These are phyloP conservation scores for Ogataea naganishii DNA, from an alignment of 805 yeast genomes.

Conservation along the genomic window DNA sequence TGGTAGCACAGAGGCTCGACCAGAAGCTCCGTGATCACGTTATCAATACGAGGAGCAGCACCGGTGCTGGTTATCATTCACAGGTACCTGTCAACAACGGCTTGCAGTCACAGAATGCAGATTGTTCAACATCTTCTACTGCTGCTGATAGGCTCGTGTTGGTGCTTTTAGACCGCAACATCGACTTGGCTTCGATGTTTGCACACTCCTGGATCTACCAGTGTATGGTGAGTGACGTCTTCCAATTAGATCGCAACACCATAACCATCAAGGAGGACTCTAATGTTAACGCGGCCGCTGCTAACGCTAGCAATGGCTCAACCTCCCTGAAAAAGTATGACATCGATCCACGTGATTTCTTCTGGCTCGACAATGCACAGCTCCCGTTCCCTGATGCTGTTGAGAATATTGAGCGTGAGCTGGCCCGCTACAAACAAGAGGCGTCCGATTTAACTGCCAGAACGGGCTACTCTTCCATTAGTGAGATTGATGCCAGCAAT, in stretches of 20 bases:
- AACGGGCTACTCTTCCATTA: conserved; percentile 64
- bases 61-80: conserved; percentile 4
- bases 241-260: conserved; percentile 73
- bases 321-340: conserved; percentile 58
- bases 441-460: conserved; percentile 78
- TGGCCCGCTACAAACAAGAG: conserved; percentile 73
- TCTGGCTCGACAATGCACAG: conserved; percentile 79
- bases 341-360: conserved; percentile 87
- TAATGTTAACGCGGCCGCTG: too few species aligned
- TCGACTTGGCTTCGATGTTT: conserved; percentile 90
- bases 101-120: too few species aligned
- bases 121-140: too few species aligned
- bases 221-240: conserved; percentile 91
- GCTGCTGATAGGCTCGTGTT: conserved; percentile 58
- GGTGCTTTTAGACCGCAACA: conserved; percentile 75
- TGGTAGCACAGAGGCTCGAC: conserved; percentile 83
- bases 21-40: conserved; percentile 78
- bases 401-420: conserved; percentile 83
- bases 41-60: conserved; percentile 45
- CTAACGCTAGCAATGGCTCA: too few species aligned
- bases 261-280: conserved; percentile 45
- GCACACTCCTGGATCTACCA: conserved; percentile 97
- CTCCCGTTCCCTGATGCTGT: conserved; percentile 99
- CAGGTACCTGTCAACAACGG: conserved; percentile 7
- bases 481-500: too few species aligned